A percentile compares a stretch with the other conserved stretches of the same genome.
These are phyloP conservation scores for Malassezia sp. DNA, from an alignment of 1,284 basidiomycete genomes.

Conservation along the genomic window DNA sequence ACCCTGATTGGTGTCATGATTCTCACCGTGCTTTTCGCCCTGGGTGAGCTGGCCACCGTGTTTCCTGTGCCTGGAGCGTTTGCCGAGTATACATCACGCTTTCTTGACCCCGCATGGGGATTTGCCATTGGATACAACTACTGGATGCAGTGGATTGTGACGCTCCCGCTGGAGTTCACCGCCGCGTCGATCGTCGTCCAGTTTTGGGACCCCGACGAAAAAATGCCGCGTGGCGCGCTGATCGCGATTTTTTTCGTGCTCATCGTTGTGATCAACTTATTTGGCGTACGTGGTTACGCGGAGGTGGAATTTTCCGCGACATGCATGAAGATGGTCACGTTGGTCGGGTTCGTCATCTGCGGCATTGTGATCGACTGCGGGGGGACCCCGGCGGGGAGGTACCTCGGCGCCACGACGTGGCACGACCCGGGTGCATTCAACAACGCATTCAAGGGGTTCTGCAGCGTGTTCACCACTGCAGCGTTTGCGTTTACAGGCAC, in stretches of 20 bases:
- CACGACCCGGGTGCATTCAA: constrained; percentile 46
- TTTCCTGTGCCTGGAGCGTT: constrained; percentile 39
- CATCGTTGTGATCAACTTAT: constrained; percentile 28
- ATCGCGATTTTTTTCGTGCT: constrained; percentile 31
- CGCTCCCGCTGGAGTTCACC: constrained; percentile 36
- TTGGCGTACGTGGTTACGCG: constrained; percentile 46
- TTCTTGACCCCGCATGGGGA: constrained; percentile 59
- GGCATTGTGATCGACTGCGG: constrained; percentile 49
- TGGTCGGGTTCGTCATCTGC: constrained; percentile 54
- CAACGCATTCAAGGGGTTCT: constrained; percentile 47
- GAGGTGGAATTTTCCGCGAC: constrained; percentile 54
- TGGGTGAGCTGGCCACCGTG: constrained; percentile 34
- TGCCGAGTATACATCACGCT: constrained; percentile 30
- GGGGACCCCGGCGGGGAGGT: constrained; percentile 25
- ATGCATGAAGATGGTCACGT: constrained; percentile 53
- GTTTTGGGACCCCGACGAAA: constrained; percentile 37
- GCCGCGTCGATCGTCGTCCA: constrained; percentile 48
- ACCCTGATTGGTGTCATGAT: constrained; percentile 31
- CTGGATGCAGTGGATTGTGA: constrained; percentile 34
- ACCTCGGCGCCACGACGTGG: constrained; percentile 38
- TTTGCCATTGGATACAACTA: constrained; percentile 52
- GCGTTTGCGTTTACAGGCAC: constrained; percentile 73
- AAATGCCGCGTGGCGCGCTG: constrained; percentile 29
- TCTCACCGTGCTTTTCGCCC: constrained; percentile 30
- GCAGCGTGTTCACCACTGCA: constrained; percentile 49